Base-by-base conservation (phyloP, 2,329 filamentous ascomycete genomes). In the Microdochium bolleyi region DNA sequence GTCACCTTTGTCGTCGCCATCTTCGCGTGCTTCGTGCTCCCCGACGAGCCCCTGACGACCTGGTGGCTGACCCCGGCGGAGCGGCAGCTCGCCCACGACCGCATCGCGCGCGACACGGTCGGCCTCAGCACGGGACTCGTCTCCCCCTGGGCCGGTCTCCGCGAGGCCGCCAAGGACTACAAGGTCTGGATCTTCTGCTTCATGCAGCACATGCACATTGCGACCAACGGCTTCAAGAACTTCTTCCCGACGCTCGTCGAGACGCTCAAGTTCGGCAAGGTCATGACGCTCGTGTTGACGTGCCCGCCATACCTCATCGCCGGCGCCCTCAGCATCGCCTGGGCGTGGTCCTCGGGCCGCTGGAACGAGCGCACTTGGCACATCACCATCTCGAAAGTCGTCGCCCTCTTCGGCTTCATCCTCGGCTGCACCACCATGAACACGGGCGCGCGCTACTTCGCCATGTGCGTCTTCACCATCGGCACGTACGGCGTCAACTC, bases 1-100 rank as follows among this genome's bases (percentile, higher is more conserved):
- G 72, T 74, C 0, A 87, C 84, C 0, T 73, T 84, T 2, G 2
- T 86, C 1, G 73, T 86, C n/a, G 85, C 82, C 1, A 58, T 84
- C 3, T 65, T 73, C 1, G 80, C 76, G 3, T 86, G 83, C 68
- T 88, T 80, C 78, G 54, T 75, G 30, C 70, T 74, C 14, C 73
- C 70, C 8, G 48, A 49, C 48, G 24, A 27, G 24, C 48, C 48
- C 24, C 71, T 63, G 63, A 64, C 63, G 16, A 74, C 74, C 21
- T 66, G 75, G 24, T 64, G 68, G 48, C 48, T 49, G 4, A 49
- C 48, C 24, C 11, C 14, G 24, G 25, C 9, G 24, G 48, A 49
- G 48, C 48, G 25, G 14, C 24, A 49, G 24, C 24, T 49, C 22
- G 48, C 48, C 13, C 24, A 27, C 24, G 48, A 49, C 24, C 24